phyloP scores from a whole-genome alignment of 2,329 filamentous ascomycete genomes.

The Lasiodiplodia sp. region DNA sequence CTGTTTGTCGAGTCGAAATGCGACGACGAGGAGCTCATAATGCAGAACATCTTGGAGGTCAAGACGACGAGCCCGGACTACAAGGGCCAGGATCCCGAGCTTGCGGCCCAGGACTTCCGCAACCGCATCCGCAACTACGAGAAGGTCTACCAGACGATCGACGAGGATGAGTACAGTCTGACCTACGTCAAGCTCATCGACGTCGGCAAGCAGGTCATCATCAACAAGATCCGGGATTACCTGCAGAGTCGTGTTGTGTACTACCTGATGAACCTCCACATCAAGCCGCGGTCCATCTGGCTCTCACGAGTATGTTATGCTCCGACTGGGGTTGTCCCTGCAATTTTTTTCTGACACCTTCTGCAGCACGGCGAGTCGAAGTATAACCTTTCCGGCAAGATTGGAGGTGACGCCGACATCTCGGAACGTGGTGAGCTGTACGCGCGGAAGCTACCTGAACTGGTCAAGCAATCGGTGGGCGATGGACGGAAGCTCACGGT shows the following conservation, averaged over 20 bases:
- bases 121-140: conserved; percentile 97
- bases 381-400: conserved; percentile 89
- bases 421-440: conserved; percentile 89
- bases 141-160: conserved; percentile 93
- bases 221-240: conserved; percentile 97
- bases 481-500: conserved; percentile 73
- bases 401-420: conserved; percentile 89
- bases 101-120: conserved; percentile 88
- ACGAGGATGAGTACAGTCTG: conserved; percentile 83
- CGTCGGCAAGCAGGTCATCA: conserved; percentile 93
- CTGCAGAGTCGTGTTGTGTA: conserved; percentile 96
- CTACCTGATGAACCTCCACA: conserved; percentile 98
- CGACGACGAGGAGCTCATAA: conserved; percentile 93
- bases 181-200: conserved; percentile 99
- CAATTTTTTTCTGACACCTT: neutral
- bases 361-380: conserved; percentile 90
- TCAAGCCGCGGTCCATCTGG: conserved; percentile 96
- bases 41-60: conserved; percentile 97
- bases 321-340: neutral
- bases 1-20: conserved; percentile 97
- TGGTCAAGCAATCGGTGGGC: conserved; percentile 85
- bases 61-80: conserved; percentile 98
- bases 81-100: conserved; percentile 89
- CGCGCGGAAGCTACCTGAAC: conserved; percentile 80
- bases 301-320: conserved; percentile 77